Conservation (phyloP, 2,329 filamentous ascomycete species). For the Hymenoscyphus fraxineus region DNA sequence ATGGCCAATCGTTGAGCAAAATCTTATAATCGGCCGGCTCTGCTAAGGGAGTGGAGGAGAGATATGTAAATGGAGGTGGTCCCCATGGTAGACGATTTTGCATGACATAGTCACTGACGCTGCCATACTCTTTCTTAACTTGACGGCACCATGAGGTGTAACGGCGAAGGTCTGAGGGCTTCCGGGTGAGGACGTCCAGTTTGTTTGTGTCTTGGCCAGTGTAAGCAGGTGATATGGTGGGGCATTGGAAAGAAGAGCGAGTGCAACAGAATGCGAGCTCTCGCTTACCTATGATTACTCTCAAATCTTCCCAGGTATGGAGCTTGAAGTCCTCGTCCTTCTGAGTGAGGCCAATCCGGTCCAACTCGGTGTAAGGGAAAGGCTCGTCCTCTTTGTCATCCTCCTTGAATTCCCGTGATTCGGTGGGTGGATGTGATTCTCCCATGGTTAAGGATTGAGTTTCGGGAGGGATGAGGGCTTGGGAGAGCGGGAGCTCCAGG, state of each 20-base stretch:
- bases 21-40: conserved; percentile 61
- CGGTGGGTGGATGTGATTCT: neutral
- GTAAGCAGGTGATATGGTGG: conserved; percentile 1
- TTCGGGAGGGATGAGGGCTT: neutral
- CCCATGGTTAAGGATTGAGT: neutral
- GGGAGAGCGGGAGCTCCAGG: neutral
- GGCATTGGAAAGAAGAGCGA: neutral
- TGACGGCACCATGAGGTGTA: conserved; percentile 76
- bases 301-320: conserved; percentile 72
- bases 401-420: neutral
- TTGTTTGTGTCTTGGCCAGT: conserved; percentile 47
- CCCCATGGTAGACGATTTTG: conserved; percentile 73
- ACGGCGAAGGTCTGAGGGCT: conserved; percentile 72
- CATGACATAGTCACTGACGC: conserved; percentile 75
- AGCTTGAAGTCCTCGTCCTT: conserved; percentile 68
- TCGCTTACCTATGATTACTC: conserved; percentile 58
- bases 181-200: conserved; percentile 72
- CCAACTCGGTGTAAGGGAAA: conserved; percentile 57
- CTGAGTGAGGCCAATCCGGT: conserved; percentile 52
- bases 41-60: conserved; percentile 44
- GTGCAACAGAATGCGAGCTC: neutral
- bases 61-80: conserved; percentile 48
- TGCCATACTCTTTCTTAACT: conserved; percentile 70
- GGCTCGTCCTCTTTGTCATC: conserved; percentile 36
- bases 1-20: conserved; percentile 90